Evolutionary conservation across 345 rosid genomes (phyloP), one percentile per base, ranked within the genome.

Genomic region (Sapria himalayana): DNA sequence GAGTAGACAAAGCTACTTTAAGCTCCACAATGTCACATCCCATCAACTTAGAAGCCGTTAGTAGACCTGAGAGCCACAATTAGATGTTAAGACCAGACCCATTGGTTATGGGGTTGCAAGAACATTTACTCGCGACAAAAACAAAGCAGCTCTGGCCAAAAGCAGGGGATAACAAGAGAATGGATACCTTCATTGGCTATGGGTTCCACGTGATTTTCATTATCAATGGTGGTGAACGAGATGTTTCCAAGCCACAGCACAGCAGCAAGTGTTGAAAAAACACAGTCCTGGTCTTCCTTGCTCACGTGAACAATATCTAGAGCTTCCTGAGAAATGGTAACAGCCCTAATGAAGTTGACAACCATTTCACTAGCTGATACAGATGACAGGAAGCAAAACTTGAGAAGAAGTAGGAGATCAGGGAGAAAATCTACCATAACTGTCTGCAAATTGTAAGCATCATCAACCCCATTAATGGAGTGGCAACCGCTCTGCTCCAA

Each of bases 181-280:
- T 9, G 3, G 23, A 45, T 55, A 89, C 98, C 65, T 73, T 82
- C 95, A 72, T 82, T 91, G 45, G 43, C 61, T 35, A 69, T 57
- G 41, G 84, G 72, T 63, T 89, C 91, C 51, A 74, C 86, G 53
- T 89, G 98, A 64, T 79, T 79, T 67, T 89, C 98, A 62, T 74
- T 82, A 66, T 89, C 98, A 50, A 74, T 65, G 39, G 71, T 37
- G 7, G 70, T 49, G 62, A 89, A 82, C 9, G 84, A 72, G 61
- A 79, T 58, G 48, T 89, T 76, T 68, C 98, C 98, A 40, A 89
- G 60, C 95, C 98, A 89, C 44, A 89, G 41, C n/a, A 89, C 95
- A 25, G 98, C 95, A 54, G 98, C 74, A 54, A 89, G 82, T 93
- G 82, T 82, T 43, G 94, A 78, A 48, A 82, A 89, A 6, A 79